phyloP scores from a whole-genome alignment of 805 yeast species.

The Candida gorgasii region DNA sequence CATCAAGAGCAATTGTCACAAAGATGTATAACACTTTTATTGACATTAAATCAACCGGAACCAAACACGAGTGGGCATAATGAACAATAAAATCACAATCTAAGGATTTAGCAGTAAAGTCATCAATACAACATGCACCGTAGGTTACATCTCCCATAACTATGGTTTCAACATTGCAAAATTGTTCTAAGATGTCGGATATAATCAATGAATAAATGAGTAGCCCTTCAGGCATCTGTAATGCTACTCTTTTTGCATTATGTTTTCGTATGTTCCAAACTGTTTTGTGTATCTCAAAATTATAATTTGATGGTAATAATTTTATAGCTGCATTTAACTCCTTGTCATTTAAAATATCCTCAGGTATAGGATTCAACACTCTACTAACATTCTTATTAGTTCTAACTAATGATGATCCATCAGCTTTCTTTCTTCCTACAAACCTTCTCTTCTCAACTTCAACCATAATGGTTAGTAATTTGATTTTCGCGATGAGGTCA shows the following conservation, averaged over 20 bases:
- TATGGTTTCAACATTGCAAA: slow-evolving; percentile 80
- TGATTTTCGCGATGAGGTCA: not conserved
- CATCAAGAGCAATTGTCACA: slow-evolving; percentile 90
- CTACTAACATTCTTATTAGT: slow-evolving; percentile 47
- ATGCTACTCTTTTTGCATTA: slow-evolving; percentile 78
- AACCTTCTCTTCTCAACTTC: slow-evolving; percentile 47
- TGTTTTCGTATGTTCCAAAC: slow-evolving; percentile 86
- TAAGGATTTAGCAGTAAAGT: slow-evolving; percentile 86
- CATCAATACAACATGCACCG: slow-evolving; percentile 98
- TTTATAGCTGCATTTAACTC: slow-evolving; percentile 83
- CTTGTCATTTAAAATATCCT: slow-evolving; percentile 73
- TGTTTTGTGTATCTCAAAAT: slow-evolving; percentile 94
- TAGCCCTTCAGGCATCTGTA: slow-evolving; percentile 97
- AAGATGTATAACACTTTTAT: slow-evolving; percentile 94
- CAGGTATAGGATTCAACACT: slow-evolving; percentile 84
- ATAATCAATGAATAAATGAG: slow-evolving; percentile 83
- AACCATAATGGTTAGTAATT: not conserved
- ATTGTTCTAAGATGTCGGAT: slow-evolving; percentile 91
- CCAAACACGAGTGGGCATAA: slow-evolving; percentile 96
- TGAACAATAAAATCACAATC: slow-evolving; percentile 95
- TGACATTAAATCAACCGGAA: slow-evolving; percentile 88
- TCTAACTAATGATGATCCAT: slow-evolving; percentile 17
- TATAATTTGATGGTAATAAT: slow-evolving; percentile 85
- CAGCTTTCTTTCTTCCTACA: slow-evolving; percentile 50
- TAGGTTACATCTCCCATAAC: slow-evolving; percentile 99